Base-by-base conservation (phyloP, 768 basidiomycete genomes). In the Boletus vermiculosoides region DNA sequence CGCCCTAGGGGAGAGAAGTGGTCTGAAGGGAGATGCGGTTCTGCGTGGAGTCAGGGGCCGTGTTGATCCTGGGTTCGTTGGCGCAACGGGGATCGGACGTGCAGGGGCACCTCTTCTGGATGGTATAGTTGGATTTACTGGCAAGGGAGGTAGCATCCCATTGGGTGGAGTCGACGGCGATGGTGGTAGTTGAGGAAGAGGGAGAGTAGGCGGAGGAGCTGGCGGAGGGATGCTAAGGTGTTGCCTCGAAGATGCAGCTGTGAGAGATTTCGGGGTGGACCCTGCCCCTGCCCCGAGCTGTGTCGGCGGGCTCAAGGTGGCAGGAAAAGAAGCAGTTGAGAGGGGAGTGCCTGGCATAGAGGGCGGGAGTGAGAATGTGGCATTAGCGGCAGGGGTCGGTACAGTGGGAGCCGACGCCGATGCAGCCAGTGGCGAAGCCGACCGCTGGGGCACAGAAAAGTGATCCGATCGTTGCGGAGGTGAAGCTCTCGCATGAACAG, bases 201-300 rank as follows among this genome's bases (percentile, higher is more conserved):
- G 71, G 22, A 61, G 61, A 34, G 65, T 70, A 3, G 71, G 71
- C 5, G 71, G 71, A 18, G 71, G 71, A n/a, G 63, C 61, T 15
- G 66, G 70, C 0, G 72, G 71, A 37, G 66, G 71, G 12, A 72
- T 68, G 13, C 44, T 23, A 20, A 71, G 59, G 47, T 72, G 68
- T 20, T 67, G 66, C 33, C 71, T 67, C 28, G 72, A 64, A 39
- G 70, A 46, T 20, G 54, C 3, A 34, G 45, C 2, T 28, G 51
- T 10, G 16, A 60, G 40, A 6, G 63, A 39, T 45, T 59, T 71
- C 7, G 55, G 39, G 16, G n/a, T 15, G 12, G 23, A 50, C 15
- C 49, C 36, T 28, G 16, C 6, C 22, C 49, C 63, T 42, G 52
- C 22, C 31, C 20, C 39, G 11, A 13, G 28, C 20, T 52, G 56